phyloP scores from a whole-genome alignment of 148 eudicot genomes.

The Spergularia bocconei region DNA sequence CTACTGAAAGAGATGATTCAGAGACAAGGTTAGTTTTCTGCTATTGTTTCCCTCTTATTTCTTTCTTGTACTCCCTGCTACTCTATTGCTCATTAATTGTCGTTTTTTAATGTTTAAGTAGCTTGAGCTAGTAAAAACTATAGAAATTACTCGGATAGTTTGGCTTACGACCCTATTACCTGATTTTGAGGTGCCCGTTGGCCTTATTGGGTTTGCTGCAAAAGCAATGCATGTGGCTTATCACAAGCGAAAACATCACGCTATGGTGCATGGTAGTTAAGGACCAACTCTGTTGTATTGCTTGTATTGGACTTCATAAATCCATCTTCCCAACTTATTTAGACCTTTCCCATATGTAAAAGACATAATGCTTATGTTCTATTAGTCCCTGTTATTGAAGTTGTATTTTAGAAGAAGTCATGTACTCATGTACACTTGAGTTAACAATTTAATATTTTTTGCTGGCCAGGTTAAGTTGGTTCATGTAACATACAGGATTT shows the following conservation, averaged over 20 bases:
- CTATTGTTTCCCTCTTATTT: slow-evolving; percentile 12
- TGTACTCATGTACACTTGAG: neutral
- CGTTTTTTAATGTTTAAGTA: neutral
- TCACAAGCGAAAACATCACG: neutral
- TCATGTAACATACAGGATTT: neutral
- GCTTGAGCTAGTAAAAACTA: neutral
- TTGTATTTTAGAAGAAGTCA: neutral
- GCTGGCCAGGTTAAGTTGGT: neutral
- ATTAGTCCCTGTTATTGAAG: neutral
- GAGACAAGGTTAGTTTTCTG: slow-evolving; percentile 48
- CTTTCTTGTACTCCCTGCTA: neutral
- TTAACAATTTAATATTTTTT: neutral
- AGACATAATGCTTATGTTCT: neutral
- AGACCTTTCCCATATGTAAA: neutral
- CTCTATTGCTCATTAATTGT: neutral
- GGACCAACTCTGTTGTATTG: neutral
- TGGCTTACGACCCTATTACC: neutral
- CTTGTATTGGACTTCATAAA: neutral
- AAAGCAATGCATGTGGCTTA: neutral
- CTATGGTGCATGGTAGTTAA: neutral
- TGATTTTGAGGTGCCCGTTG: neutral
- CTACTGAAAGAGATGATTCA: slow-evolving; percentile 31
- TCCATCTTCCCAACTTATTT: neutral
- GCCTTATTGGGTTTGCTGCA: neutral
- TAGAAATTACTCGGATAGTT: neutral